Evolutionary conservation across 176 grass and related monocot genomes (phyloP), one percentile per base, ranked within the genome.

Genomic region (Ananas comosus): DNA sequence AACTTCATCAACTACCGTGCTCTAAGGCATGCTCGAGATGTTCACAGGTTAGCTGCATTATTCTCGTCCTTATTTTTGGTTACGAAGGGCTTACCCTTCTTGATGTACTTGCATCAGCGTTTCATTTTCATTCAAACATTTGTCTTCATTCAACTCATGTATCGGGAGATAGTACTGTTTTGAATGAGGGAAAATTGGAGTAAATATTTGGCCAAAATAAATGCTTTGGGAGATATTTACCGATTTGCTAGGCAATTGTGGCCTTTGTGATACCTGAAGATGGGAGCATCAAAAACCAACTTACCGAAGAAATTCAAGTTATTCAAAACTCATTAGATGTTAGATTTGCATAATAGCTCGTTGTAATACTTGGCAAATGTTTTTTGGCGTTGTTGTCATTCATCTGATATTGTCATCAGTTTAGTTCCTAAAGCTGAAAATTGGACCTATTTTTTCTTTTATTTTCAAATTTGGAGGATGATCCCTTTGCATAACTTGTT

Each of bases 1-100:
- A 97, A 97, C 70, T 97, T 85, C 57, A 97, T 97, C 71, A 92
- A 97, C 70, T 83, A 77, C 22, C 75, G 89, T 6, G 89, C 93
- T 70, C 61, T 97, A 73, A 85, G 74, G 70, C 86, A 92, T 52
- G 84, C 89, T 57, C 76, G 65, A 13, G 93, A 92, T 70, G 83
- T 97, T 78, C 86, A 97, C 71, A 90, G 89, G 93, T 97, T 83
- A 48, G 67, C 33, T 42, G 33, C 33, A 42, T 7, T 42, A 42
- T 74, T 71, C 14, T 5, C 67, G 1, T 52, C 13, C 4, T n/a
- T 58, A 16, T 58, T 58, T 13, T 58, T 58, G 54, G 18, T 17
- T 17, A 58, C 18, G 54, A 58, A 58, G 18, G 54, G 13, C 18
- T 7, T 59, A 18, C 16, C n/a, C n/a, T 59, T 59, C 19, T 8